These are phyloP conservation scores for Gloeostereum incarnatum DNA, from an alignment of 768 basidiomycete species.

Conservation along the genomic window DNA sequence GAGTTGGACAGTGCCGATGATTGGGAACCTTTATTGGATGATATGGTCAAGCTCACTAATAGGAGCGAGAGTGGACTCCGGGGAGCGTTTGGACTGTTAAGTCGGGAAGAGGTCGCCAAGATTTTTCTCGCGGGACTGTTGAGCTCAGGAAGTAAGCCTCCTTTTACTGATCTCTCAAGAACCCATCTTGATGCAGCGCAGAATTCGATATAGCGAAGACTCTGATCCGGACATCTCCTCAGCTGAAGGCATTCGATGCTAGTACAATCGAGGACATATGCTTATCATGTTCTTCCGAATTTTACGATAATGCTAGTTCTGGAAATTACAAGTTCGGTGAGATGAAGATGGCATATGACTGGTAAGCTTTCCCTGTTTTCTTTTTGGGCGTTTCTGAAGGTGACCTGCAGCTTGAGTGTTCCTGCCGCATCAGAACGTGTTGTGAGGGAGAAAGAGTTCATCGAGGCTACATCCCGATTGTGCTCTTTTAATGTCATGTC, in stretches of 20 bases:
- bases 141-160: constrained; percentile 75
- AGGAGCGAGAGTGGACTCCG: constrained; percentile 51
- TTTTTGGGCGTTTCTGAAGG: constrained; percentile 2
- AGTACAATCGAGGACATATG: constrained; percentile 68
- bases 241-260: constrained; percentile 38
- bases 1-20: constrained; percentile 55
- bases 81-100: constrained; percentile 76
- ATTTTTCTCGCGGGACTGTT: constrained; percentile 85
- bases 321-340: constrained; percentile 91
- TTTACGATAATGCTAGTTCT: constrained; percentile 90
- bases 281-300: constrained; percentile 72
- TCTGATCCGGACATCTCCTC: constrained; percentile 39
- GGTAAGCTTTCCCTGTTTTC: constrained; percentile 36
- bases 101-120: constrained; percentile 58
- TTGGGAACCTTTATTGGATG: constrained; percentile 84
- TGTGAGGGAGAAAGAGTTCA: constrained; percentile 75
- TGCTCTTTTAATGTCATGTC: constrained; percentile 86
- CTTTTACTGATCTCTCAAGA: constrained; percentile 4
- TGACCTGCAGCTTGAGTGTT: constrained; percentile 57
- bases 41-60: constrained; percentile 78
- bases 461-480: constrained; percentile 94
- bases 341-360: constrained; percentile 96
- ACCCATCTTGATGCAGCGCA: constrained; percentile 21
- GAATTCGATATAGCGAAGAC: constrained; percentile 61
- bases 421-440: constrained; percentile 55